Evolutionary conservation across 108 stramenopile genomes (phyloP).

Genomic region (Cylindrotheca closterium): DNA sequence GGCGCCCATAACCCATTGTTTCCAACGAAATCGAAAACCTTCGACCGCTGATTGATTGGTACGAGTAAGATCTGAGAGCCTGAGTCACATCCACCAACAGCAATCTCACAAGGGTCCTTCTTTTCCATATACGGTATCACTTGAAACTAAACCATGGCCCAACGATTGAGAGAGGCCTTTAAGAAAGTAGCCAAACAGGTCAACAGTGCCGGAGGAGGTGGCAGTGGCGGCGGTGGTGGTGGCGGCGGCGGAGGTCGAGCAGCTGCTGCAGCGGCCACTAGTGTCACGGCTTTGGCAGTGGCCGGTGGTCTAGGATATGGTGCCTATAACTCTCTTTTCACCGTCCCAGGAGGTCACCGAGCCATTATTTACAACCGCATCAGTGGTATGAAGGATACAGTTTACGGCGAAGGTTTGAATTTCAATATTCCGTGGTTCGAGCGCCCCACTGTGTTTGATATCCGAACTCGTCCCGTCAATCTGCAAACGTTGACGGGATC

Average conservation of each 20-base stretch:
- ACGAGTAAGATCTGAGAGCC: too few relatives aligned
- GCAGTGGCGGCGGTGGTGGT: constrained; percentile 63
- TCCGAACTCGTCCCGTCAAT: constrained; percentile 95
- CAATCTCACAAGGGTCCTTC: too few relatives aligned
- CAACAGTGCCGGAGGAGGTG: constrained; percentile 46
- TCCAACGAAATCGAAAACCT: too few relatives aligned
- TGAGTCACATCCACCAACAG: too few relatives aligned
- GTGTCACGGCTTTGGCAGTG: constrained; percentile 63
- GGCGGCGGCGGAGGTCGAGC: constrained; percentile 67
- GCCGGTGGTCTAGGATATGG: constrained; percentile 87
- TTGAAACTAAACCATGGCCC: constrained; percentile 80
- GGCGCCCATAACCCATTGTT: too few relatives aligned
- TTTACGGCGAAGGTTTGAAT: constrained; percentile 96
- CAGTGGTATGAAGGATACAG: constrained; percentile 84
- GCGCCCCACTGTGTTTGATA: constrained; percentile 93
- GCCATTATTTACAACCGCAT: constrained; percentile 97
- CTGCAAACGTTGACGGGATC: constrained; percentile 93
- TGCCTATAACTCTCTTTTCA: constrained; percentile 91
- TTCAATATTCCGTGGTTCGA: constrained; percentile 99
- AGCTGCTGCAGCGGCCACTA: constrained; percentile 73
- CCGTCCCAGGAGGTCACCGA: constrained; percentile 97
- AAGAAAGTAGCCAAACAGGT: constrained; percentile 74
- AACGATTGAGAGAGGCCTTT: constrained; percentile 83
- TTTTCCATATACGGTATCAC: too few relatives aligned
- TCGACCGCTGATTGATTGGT: too few relatives aligned